Evolutionary conservation across 495 filamentous ascomycete species (phyloP).

Genomic region (Annulohypoxylon bovei): DNA sequence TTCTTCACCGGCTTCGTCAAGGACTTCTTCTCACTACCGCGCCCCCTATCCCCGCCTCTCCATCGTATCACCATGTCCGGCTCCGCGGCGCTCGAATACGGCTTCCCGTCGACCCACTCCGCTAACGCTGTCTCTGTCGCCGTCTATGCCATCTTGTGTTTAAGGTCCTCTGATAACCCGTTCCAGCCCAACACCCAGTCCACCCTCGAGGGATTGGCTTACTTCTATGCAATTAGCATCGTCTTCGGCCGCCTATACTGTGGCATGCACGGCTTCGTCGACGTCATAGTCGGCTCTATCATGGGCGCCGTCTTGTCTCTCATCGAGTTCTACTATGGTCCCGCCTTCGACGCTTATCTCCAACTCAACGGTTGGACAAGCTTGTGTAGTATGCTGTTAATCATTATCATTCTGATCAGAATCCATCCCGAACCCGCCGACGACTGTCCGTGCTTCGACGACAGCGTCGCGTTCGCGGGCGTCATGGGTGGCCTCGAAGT

Average conservation of each 20-base stretch:
- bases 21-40: slow-evolving; percentile 92
- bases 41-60: slow-evolving; percentile 91
- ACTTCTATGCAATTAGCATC: slow-evolving; percentile 89
- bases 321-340: slow-evolving; percentile 76
- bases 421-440: slow-evolving; percentile 96
- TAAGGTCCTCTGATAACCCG: slow-evolving; percentile 65
- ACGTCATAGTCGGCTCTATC: slow-evolving; percentile 80
- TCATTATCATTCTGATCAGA: slow-evolving; percentile 79
- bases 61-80: slow-evolving; percentile 97
- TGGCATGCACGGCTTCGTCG: slow-evolving; percentile 97
- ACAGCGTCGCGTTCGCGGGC: slow-evolving; percentile 91
- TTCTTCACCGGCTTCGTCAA: slow-evolving; percentile 95
- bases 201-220: slow-evolving; percentile 72
- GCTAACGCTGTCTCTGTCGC: slow-evolving; percentile 96
- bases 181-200: slow-evolving; percentile 62
- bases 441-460: slow-evolving; percentile 97
- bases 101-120: slow-evolving; percentile 95
- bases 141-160: slow-evolving; percentile 77
- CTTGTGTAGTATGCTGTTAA: slow-evolving; percentile 66
- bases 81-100: slow-evolving; percentile 93
- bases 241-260: slow-evolving; percentile 92
- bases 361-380: slow-evolving; percentile 64
- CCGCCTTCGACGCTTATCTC: slow-evolving; percentile 73
- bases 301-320: slow-evolving; percentile 74
- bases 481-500: slow-evolving; percentile 83